These are phyloP conservation scores for Pseudogymnoascus sp. DNA, from an alignment of 2,329 filamentous ascomycete species.

Conservation along the genomic window DNA sequence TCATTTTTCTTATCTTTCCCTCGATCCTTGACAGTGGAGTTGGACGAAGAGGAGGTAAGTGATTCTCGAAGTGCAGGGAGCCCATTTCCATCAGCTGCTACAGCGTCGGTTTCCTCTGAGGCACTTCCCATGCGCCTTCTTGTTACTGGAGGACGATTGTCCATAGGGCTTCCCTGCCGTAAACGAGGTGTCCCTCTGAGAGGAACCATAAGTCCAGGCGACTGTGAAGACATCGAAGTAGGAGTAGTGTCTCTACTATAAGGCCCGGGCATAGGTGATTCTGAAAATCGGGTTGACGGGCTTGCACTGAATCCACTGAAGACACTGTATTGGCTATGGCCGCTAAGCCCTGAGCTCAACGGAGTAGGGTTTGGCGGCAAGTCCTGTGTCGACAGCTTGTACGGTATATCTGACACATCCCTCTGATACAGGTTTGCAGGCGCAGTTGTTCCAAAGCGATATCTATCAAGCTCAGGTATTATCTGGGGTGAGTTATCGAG, in stretches of 20 bases:
- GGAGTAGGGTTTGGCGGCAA: constrained; percentile 55
- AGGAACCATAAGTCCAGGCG: constrained; percentile 49
- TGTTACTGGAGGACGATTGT: constrained; percentile 51
- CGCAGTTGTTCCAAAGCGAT: constrained; percentile 39
- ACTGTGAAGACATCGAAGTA: constrained; percentile 69
- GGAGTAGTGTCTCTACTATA: constrained; percentile 74
- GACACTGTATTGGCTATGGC: constrained; percentile 26
- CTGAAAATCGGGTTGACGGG: constrained; percentile 67
- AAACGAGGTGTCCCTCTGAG: constrained; percentile 29
- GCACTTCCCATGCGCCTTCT: constrained; percentile 48
- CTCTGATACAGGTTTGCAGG: constrained; percentile 25
- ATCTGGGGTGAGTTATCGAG: constrained; percentile 31
- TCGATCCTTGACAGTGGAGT: constrained; percentile 54
- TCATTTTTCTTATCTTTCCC: constrained; percentile 32
- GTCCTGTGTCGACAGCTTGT: constrained; percentile 53
- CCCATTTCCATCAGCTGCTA: constrained; percentile 43
- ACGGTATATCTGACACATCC: constrained; percentile 39
- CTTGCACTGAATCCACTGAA: constrained; percentile 53
- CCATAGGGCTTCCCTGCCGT: constrained; percentile 46
- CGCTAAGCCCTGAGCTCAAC: constrained; percentile 46
- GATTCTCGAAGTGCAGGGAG: constrained; percentile 61
- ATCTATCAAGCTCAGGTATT: constrained; percentile 51
- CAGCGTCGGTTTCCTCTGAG: constrained; percentile 40
- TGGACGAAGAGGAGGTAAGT: constrained; percentile 62
- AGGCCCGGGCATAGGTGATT: constrained; percentile 55